Percentiles rank a stretch among this genome's conserved stretches.
phyloP scores from a whole-genome alignment of 1,284 basidiomycete genomes.

The Rhodotorula sp. region DNA sequence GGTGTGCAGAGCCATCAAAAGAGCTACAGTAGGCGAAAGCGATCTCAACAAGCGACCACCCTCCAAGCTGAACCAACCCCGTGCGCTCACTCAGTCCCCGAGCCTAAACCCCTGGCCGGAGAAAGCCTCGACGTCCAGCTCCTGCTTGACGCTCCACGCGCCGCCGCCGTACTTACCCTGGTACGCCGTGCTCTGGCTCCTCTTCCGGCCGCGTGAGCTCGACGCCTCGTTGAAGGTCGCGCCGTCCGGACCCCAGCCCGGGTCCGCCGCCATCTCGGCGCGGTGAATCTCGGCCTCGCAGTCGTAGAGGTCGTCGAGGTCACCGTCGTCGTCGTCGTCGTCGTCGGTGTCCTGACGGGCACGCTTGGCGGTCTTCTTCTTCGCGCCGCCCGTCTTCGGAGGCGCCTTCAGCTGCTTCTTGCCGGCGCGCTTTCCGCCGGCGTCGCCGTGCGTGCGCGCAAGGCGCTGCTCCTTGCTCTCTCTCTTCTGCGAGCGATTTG shows the following conservation, averaged over 20 bases:
- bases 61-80: neutral
- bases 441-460: neutral
- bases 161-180: neutral
- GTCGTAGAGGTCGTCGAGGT: neutral
- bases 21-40: too few relatives aligned
- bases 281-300: neutral
- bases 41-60: too few relatives aligned
- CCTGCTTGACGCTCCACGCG: slow-evolving; percentile 3
- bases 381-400: too few relatives aligned
- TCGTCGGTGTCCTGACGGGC: too few relatives aligned
- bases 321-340: neutral
- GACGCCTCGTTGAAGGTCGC: neutral
- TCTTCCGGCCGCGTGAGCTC: neutral
- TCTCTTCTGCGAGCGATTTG: neutral
- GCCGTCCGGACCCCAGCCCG: neutral
- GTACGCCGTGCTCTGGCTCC: neutral
- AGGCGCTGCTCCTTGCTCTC: neutral
- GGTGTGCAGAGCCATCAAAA: too few relatives aligned
- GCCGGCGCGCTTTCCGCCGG: neutral
- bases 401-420: neutral
- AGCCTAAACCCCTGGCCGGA: neutral
- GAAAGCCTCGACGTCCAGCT: slow-evolving; percentile 6
- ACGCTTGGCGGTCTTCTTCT: too few relatives aligned
- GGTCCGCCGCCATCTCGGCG: too few relatives aligned
- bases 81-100: neutral